Percentiles rank a stretch among this genome's conserved stretches.
These are phyloP conservation scores for Coemansia sp. DNA, from an alignment of 192 early-diverging fungal species.

Conservation along the genomic window DNA sequence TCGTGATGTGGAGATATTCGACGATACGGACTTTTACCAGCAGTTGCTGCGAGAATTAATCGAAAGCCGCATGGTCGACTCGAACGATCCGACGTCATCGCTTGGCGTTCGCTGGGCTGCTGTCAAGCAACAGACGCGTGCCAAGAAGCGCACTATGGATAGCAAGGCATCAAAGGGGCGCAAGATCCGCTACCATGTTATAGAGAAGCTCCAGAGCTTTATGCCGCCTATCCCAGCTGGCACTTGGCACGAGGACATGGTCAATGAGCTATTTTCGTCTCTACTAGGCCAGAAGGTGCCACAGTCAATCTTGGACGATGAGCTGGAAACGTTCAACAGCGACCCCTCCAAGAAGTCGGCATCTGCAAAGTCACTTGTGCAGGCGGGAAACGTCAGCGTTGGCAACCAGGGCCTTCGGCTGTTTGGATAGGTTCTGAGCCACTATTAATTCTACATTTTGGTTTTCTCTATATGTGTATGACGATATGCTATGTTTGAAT, in stretches of 20 bases:
- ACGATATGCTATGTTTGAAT: neutral
- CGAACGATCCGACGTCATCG: constrained; percentile 77
- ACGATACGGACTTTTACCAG: constrained; percentile 95
- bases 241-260: constrained; percentile 92
- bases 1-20: constrained; percentile 76
- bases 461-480: neutral
- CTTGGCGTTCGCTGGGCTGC: constrained; percentile 83
- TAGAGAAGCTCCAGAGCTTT: constrained; percentile 95
- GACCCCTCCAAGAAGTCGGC: neutral
- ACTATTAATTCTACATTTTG: neutral
- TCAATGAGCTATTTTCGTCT: constrained; percentile 83
- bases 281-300: constrained; percentile 70
- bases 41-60: constrained; percentile 92
- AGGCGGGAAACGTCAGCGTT: constrained; percentile 18
- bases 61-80: constrained; percentile 88
- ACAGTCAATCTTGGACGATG: constrained; percentile 40
- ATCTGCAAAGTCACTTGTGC: constrained; percentile 7
- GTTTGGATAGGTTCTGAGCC: constrained; percentile 26
- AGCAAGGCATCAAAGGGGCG: constrained; percentile 90
- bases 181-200: constrained; percentile 89
- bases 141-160: constrained; percentile 73
- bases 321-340: constrained; percentile 5
- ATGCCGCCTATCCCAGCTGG: constrained; percentile 91
- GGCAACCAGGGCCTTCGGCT: constrained; percentile 32
- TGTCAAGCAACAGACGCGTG: constrained; percentile 62